Evolutionary conservation across 2,329 filamentous ascomycete species (phyloP), one percentile per base, ranked within the genome.

Genomic region (Calonectria pseudoturangicola): DNA sequence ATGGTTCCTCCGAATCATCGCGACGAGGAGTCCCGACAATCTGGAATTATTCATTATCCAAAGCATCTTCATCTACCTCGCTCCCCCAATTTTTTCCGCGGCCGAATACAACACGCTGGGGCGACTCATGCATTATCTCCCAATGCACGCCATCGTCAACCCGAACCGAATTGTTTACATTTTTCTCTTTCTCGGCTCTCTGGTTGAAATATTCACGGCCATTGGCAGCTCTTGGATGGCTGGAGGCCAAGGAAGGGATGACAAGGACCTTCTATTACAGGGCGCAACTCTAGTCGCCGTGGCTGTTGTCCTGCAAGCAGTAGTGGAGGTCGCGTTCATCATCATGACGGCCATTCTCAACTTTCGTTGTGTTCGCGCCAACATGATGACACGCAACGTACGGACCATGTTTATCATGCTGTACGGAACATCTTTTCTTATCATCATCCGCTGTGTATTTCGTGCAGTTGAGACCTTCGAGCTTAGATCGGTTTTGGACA

Each of bases 211-310:
- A 2, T 50, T 79, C 9, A 79, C 78, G 16, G 78, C 70, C 15
- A 74, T 79, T 10, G 78, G 78, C 30, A 75, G 76, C 43, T 74
- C 76, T 1, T 79, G 77, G 77, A 78, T 79, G 21, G 77, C 78
- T 16, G 75, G 76, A 10, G 78, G 72, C 0, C 75, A 76, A 21
- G 77, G 77, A 1, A 69, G 58, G 21, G 83, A 89, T 43, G 90
- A 92, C 74, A 86, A 86, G 67, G 90, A 89, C 0, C 80, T 86
- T 6, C 91, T 92, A 71, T 83, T 84, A 2, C 83, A 85, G 0
- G 91, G 91, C 0, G 92, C 92, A 72, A 84, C 87, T 0, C 80
- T 92, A 1, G 85, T 93, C 60, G 86, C 80, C 0, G 86, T 87
- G 27, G 87, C 89, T 30, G 87, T 92, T 13, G 78, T 84, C 0